These are phyloP conservation scores for Nidularia sp. DNA, from an alignment of 768 basidiomycete genomes.

Conservation along the genomic window DNA sequence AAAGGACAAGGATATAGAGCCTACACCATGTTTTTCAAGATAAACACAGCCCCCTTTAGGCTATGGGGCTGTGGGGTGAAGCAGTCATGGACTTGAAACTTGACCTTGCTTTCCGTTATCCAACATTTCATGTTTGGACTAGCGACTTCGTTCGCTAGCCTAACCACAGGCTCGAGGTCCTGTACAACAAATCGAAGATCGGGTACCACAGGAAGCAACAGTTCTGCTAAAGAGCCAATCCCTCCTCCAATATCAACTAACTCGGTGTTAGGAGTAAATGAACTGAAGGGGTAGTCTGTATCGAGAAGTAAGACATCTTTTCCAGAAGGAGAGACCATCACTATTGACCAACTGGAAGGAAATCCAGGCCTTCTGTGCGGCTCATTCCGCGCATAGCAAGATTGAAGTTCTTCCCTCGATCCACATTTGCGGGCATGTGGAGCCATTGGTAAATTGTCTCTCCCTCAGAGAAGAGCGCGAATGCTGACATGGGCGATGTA, in stretches of 20 bases:
- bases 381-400: background rate
- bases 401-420: background rate
- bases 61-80: background rate
- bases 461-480: background rate
- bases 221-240: background rate
- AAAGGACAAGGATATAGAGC: background rate
- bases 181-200: background rate
- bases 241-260: background rate
- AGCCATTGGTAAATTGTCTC: background rate
- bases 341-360: background rate
- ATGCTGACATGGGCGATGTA: background rate
- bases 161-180: background rate
- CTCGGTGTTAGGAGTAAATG: background rate
- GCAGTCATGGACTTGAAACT: background rate
- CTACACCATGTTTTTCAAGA: background rate
- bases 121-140: background rate
- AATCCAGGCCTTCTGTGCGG: background rate
- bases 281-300: background rate
- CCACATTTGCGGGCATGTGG: background rate
- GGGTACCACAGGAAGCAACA: background rate
- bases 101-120: background rate
- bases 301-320: background rate
- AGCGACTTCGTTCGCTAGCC: background rate
- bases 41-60: background rate
- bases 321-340: background rate